Percentiles rank a stretch among this genome's conserved stretches.
Conservation (phyloP, 2,329 filamentous ascomycete genomes). For the Xylariaceae sp. region DNA sequence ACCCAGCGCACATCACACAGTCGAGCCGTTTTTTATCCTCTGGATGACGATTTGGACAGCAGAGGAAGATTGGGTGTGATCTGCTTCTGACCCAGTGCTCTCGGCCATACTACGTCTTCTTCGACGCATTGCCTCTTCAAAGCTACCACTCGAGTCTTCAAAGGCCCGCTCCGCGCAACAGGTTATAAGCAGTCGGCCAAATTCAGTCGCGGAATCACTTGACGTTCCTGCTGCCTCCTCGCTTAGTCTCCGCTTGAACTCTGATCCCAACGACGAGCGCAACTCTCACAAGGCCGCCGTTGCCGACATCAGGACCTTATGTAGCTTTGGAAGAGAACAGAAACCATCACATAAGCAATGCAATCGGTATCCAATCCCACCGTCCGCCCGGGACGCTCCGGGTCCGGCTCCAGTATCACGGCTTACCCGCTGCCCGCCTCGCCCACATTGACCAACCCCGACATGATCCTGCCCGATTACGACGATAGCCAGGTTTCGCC, state of each 20-base stretch:
- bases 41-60: slow-evolving; percentile 1
- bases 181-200: too few species aligned
- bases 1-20: slow-evolving; percentile 1
- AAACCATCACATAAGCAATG: slow-evolving; percentile 14
- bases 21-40: slow-evolving; percentile 1
- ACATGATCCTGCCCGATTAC: slow-evolving; percentile 85
- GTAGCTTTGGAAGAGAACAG: neutral
- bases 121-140: too few species aligned
- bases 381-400: slow-evolving; percentile 17
- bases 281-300: too few species aligned
- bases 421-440: slow-evolving; percentile 57
- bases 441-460: slow-evolving; percentile 85
- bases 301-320: neutral
- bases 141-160: too few species aligned
- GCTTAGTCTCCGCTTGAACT: too few species aligned
- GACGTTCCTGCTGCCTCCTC: too few species aligned
- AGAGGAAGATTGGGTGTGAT: slow-evolving; percentile 1
- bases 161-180: too few species aligned
- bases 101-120: too few species aligned
- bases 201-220: too few species aligned
- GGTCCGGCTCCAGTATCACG: slow-evolving; percentile 17
- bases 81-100: neutral
- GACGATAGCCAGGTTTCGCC: slow-evolving; percentile 51
- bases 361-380: slow-evolving; percentile 22
- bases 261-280: too few species aligned